Evolutionary conservation across 1,139 yeast genomes (phyloP), one percentile per base, ranked within the genome.

Genomic region (Yamadazyma diospyri): DNA sequence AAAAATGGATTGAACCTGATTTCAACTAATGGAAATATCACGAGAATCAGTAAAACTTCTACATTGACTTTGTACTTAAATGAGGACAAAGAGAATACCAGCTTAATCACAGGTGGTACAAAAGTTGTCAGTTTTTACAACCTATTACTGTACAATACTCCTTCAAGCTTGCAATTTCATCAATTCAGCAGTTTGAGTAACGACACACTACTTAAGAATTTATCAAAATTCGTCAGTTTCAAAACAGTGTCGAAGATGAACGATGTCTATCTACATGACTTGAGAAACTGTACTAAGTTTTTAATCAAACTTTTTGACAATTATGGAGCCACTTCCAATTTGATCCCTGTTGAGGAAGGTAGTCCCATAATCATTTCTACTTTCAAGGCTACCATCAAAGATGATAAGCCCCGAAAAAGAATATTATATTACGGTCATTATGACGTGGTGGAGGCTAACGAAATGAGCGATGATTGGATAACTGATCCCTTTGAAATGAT

Each of bases 361-460:
- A 89, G 87, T 50, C 97, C 98, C 0, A 76, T 88, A 3, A 92
- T 92, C 0, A 80, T 76, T 48, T 89, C 92, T 0, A 62, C 67
- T 6, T 92, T 89, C 57, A 18, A 18, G 9, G 20, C 20, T 18
- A 18, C 9, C 6, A 9, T 9, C 20, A 79, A 69, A 46, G 27
- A 33, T 19, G 40, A 36, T 17, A 20, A 25, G 16, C 31, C 25
- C 8, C 42, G 43, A 23, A 43, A 45, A 23, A 61, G 81, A 36
- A 69, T 88, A 3, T 55, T 89, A 33, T 92, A 94, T 81, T 92
- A 92, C 55, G 97, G 96, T 1, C 98, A 92, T 64, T 92, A 92
- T 54, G 98, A 92, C 58, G 97, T 92, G 16, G 89, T 92, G 23
- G 81, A 77, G 39, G 76, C 76, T 4, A 52, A 59, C 14, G 59